Evolutionary conservation across 1,284 basidiomycete genomes (phyloP).

Genomic region (Cutaneotrichosporon cyanovorans): DNA sequence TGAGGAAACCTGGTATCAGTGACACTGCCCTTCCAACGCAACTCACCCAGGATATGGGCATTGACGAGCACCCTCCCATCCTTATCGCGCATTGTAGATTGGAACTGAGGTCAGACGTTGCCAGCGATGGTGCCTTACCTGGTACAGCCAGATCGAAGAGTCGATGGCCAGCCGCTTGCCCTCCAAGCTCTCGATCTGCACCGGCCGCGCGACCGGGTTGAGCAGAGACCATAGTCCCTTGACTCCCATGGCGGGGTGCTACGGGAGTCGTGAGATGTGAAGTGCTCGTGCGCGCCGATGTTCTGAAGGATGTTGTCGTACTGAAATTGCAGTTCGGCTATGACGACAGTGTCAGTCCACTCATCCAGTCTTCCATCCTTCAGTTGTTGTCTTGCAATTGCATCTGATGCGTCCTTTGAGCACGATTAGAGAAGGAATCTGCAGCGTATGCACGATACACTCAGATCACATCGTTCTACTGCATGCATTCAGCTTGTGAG

Average conservation of each 20-base stretch:
- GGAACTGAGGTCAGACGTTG: constrained; percentile 58
- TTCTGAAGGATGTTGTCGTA: not conserved
- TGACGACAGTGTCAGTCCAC: not conserved
- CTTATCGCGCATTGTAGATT: constrained; percentile 97
- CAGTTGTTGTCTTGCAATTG: too few species aligned
- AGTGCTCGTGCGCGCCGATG: not conserved
- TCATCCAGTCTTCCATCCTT: not conserved
- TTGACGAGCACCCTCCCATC: constrained; percentile 85
- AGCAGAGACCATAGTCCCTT: constrained; percentile 91
- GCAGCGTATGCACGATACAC: too few species aligned
- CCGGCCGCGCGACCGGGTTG: constrained; percentile 77
- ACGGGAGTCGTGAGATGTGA: not conserved
- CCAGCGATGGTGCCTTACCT: constrained; percentile 23
- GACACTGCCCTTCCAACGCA: not conserved
- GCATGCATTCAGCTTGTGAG: too few species aligned
- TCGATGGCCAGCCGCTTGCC: constrained; percentile 91
- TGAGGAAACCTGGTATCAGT: constrained; percentile 55
- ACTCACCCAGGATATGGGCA: constrained; percentile 78
- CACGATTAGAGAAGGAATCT: too few species aligned
- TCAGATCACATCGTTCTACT: too few species aligned
- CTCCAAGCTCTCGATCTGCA: constrained; percentile 85
- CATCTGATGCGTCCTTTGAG: too few species aligned
- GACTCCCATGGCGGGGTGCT: constrained; percentile 64
- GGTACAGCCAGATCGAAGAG: constrained; percentile 97
- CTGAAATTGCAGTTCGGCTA: not conserved